phyloP scores from a whole-genome alignment of 2,329 filamentous ascomycete species.

The Neonectria hederae region DNA sequence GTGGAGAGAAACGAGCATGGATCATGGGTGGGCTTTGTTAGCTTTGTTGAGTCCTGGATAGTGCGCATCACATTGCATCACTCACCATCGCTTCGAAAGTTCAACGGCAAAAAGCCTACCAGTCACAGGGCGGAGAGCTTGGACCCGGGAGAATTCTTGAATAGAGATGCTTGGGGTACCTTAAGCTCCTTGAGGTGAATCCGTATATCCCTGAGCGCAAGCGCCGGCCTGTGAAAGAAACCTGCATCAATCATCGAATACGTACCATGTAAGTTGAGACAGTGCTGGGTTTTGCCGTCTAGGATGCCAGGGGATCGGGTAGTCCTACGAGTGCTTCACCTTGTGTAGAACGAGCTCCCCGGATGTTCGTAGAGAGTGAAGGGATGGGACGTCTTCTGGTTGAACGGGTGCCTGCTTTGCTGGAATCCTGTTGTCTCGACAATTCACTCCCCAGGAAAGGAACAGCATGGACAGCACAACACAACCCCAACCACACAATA shows the following conservation, averaged over 20 bases:
- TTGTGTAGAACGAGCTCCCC: background rate
- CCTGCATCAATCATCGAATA: conserved; percentile 8
- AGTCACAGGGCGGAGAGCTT: conserved; percentile 2
- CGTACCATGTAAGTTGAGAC: conserved; percentile 5
- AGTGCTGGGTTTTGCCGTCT: conserved; percentile 2
- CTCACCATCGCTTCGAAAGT: background rate
- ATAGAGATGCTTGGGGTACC: background rate
- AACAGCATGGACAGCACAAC: background rate
- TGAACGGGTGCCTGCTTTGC: background rate
- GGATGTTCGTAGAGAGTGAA: background rate
- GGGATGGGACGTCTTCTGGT: background rate
- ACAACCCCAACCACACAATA: background rate
- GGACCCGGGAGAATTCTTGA: conserved; percentile 5
- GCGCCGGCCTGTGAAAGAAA: conserved; percentile 10
- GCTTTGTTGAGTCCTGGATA: background rate
- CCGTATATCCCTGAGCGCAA: conserved; percentile 6
- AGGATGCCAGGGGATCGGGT: background rate
- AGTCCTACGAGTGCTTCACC: background rate
- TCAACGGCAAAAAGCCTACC: conserved; percentile 4
- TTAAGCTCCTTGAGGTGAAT: background rate
- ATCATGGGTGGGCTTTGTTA: background rate
- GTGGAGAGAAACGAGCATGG: conserved; percentile 13
- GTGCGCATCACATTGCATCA: too few species aligned
- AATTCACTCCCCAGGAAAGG: background rate
- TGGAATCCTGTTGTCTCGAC: conserved; percentile 10